A percentile compares a stretch with the other conserved stretches of the same genome.
Evolutionary conservation across 352 stramenopile species (phyloP).

Genomic region (Nothophytophthora sp.): DNA sequence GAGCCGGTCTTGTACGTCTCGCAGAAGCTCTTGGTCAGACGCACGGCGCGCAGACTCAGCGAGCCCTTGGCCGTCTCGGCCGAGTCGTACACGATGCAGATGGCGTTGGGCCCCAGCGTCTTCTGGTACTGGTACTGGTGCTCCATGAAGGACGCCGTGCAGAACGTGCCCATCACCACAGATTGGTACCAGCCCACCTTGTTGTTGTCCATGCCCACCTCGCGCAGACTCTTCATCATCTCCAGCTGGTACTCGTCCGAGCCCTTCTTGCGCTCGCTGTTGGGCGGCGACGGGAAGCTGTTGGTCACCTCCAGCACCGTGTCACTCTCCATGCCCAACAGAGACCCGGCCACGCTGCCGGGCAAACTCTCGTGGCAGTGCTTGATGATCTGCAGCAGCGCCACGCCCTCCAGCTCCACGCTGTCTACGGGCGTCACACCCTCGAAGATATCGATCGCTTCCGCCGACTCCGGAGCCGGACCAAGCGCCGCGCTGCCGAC

Average conservation of each 20-base stretch:
- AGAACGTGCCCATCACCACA: constrained; percentile 97
- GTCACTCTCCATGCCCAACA: constrained; percentile 95
- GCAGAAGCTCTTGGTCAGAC: constrained; percentile 94
- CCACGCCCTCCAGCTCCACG: constrained; percentile 82
- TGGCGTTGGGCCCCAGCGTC: constrained; percentile 95
- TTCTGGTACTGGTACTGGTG: constrained; percentile 98
- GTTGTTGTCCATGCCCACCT: constrained; percentile 99
- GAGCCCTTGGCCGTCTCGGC: constrained; percentile 94
- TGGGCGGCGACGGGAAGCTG: constrained; percentile 95
- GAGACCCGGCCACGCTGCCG: constrained; percentile 92
- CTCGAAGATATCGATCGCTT: constrained; percentile 76
- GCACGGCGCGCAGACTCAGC: constrained; percentile 95
- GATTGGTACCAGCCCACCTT: constrained; percentile 99
- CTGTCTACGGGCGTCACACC: constrained; percentile 58
- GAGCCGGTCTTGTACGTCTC: constrained; percentile 87
- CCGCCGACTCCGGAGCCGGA: constrained; percentile 26
- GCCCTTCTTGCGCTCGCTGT: constrained; percentile 75
- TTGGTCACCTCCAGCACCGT: constrained; percentile 97
- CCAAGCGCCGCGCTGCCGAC: constrained; percentile 14
- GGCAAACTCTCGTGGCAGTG: constrained; percentile 97
- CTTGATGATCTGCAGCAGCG: constrained; percentile 96
- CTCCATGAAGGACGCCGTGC: constrained; percentile 93
- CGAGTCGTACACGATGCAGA: constrained; percentile 99
- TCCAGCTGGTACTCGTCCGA: constrained; percentile 97
- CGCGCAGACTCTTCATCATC: constrained; percentile 99